Percentiles rank a stretch among this genome's conserved stretches.
phyloP scores from a whole-genome alignment of 441 rosid genomes.

The Brassica balearica region DNA sequence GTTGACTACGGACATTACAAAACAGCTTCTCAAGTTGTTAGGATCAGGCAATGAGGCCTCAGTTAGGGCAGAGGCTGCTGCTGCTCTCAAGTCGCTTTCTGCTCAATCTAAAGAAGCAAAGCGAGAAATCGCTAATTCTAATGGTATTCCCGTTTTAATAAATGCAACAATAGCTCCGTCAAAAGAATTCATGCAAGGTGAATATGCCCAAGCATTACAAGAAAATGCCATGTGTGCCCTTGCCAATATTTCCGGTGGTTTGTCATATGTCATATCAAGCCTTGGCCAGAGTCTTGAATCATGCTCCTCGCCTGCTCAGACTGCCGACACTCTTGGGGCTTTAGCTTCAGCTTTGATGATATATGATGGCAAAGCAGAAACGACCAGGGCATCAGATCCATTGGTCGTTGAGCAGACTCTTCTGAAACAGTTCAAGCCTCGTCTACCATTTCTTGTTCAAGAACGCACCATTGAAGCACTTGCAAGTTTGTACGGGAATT shows the following conservation, averaged over 20 bases:
- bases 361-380: conserved; percentile 88
- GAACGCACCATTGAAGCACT: conserved; percentile 99
- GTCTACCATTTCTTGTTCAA: conserved; percentile 83
- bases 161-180: conserved; percentile 99
- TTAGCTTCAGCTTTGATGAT: conserved; percentile 99
- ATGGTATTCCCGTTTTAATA: conserved; percentile 93
- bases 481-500: conserved; percentile 97
- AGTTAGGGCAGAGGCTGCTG: conserved; percentile 99
- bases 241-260: conserved; percentile 97
- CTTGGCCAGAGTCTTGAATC: conserved; percentile 99
- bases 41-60: conserved; percentile 96
- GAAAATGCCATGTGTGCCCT: conserved; percentile 99
- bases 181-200: conserved; percentile 99
- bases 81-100: conserved; percentile 97
- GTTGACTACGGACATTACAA: conserved; percentile 87
- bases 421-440: conserved; percentile 92
- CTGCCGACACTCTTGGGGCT: conserved; percentile 99
- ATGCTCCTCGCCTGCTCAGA: conserved; percentile 93
- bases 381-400: conserved; percentile 86
- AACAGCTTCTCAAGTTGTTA: conserved; percentile 85
- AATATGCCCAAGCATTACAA: conserved; percentile 97
- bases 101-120: conserved; percentile 94
- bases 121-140: conserved; percentile 80
- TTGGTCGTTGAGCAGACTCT: conserved; percentile 79
- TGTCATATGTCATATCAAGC: conserved; percentile 96